A percentile compares a stretch with the other conserved stretches of the same genome.
Evolutionary conservation across 495 filamentous ascomycete species (phyloP).

Genomic region (Aspergillus campestris): DNA sequence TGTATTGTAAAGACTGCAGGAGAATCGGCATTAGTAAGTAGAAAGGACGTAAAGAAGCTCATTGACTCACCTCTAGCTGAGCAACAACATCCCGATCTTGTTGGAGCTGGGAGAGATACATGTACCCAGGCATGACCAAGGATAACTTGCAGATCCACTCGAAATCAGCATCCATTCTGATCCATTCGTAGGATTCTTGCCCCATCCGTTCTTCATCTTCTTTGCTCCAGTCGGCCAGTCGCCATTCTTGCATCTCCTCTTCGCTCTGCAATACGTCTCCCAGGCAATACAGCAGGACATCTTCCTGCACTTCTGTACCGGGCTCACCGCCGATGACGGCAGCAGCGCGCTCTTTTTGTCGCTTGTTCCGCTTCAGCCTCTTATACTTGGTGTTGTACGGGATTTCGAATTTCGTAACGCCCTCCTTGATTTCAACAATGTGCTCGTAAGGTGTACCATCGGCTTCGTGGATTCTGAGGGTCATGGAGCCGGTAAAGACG

Average conservation of each 20-base stretch:
- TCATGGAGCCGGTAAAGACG: constrained; percentile 91
- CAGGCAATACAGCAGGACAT: constrained; percentile 81
- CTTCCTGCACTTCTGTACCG: constrained; percentile 63
- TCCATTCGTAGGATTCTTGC: constrained; percentile 96
- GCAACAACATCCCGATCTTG: constrained; percentile 96
- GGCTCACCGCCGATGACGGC: constrained; percentile 54
- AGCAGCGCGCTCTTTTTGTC: constrained; percentile 68
- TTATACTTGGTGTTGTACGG: constrained; percentile 99
- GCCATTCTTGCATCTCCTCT: constrained; percentile 79
- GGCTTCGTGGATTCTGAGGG: constrained; percentile 94
- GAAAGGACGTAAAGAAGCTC: background rate
- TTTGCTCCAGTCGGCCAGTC: constrained; percentile 74
- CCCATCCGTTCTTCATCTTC: constrained; percentile 86
- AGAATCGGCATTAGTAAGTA: constrained; percentile 1
- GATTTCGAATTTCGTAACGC: constrained; percentile 75
- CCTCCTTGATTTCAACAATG: constrained; percentile 89
- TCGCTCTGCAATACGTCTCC: constrained; percentile 81
- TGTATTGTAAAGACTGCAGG: constrained; percentile 50
- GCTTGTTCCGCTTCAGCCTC: constrained; percentile 82
- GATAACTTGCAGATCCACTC: constrained; percentile 87
- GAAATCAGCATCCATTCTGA: constrained; percentile 94
- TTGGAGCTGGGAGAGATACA: constrained; percentile 95
- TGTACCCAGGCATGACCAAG: constrained; percentile 80
- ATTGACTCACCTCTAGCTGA: constrained; percentile 63
- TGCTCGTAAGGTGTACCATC: constrained; percentile 99